Evolutionary conservation across 1,284 basidiomycete genomes (phyloP).

Genomic region (Trametes polyzona): DNA sequence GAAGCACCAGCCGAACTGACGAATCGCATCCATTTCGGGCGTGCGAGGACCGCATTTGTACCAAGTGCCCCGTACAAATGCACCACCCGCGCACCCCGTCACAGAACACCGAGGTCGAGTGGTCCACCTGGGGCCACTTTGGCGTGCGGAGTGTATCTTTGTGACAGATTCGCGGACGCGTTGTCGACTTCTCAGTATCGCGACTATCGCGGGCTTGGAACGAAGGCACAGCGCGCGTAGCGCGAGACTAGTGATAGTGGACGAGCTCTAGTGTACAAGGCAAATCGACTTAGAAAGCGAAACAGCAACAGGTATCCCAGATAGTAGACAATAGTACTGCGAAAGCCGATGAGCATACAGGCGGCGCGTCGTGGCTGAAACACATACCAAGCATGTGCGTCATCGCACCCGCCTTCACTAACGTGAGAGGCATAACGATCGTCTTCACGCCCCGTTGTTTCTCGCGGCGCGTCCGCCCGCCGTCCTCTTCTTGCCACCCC

Average conservation of each 20-base stretch:
- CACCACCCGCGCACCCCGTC: not conserved
- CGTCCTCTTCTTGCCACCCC: slow-evolving; percentile 53
- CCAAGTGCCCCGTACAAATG: not conserved
- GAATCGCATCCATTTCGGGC: slow-evolving; percentile 5
- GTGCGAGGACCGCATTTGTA: not conserved
- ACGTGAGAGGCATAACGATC: too few relatives aligned
- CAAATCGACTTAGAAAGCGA: not conserved
- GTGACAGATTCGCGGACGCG: too few relatives aligned
- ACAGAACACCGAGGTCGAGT: too few relatives aligned
- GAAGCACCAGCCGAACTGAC: not conserved
- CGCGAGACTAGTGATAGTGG: not conserved
- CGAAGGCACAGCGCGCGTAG: too few relatives aligned
- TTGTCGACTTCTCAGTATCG: too few relatives aligned
- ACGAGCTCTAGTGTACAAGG: slow-evolving; percentile 13
- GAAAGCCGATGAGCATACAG: not conserved
- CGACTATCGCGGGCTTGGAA: too few relatives aligned
- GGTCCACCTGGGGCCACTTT: too few relatives aligned
- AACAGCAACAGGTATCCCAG: not conserved
- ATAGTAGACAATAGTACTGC: slow-evolving; percentile 2
- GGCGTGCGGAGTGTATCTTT: too few relatives aligned
- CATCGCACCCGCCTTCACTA: too few relatives aligned
- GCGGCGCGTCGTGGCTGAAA: not conserved
- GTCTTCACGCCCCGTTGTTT: not conserved
- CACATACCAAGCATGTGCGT: slow-evolving; percentile 18
- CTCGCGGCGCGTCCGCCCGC: slow-evolving; percentile 16